These are phyloP conservation scores for Cokeromyces recurvatus DNA, from an alignment of 371 early-diverging fungal species.

Conservation along the genomic window DNA sequence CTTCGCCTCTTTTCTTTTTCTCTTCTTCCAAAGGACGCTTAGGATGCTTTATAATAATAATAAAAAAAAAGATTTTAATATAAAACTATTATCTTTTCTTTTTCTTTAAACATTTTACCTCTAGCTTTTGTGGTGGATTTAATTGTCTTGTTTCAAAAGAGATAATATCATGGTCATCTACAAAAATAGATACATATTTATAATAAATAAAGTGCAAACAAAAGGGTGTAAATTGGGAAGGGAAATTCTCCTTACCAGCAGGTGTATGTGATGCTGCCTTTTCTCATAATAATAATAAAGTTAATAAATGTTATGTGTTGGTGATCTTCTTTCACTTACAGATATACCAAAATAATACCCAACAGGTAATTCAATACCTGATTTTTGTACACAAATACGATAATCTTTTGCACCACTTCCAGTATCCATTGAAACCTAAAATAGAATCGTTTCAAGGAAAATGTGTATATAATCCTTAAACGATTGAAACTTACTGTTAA, in stretches of 20 bases:
- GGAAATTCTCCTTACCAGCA: slow-evolving; percentile 20
- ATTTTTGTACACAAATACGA: slow-evolving; percentile 58
- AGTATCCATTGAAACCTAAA: slow-evolving; percentile 63
- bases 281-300: not conserved
- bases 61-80: not conserved
- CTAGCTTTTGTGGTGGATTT: slow-evolving; percentile 53
- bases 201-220: not conserved
- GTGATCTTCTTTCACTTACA: slow-evolving; percentile 31
- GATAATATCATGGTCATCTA: slow-evolving; percentile 79
- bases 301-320: not conserved
- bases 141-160: slow-evolving; percentile 72
- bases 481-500: slow-evolving; percentile 63
- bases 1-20: slow-evolving; percentile 53
- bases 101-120: slow-evolving; percentile 24
- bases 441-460: not conserved
- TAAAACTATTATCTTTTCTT: not conserved
- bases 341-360: slow-evolving; percentile 82
- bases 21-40: slow-evolving; percentile 59
- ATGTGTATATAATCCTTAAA: too few species aligned
- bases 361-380: slow-evolving; percentile 59
- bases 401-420: slow-evolving; percentile 44
- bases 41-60: slow-evolving; percentile 20
- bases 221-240: not conserved
- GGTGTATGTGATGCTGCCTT: slow-evolving; percentile 36
- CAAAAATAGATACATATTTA: not conserved